Conservation (phyloP, 192 early-diverging fungal species). For the Podila verticillata region DNA sequence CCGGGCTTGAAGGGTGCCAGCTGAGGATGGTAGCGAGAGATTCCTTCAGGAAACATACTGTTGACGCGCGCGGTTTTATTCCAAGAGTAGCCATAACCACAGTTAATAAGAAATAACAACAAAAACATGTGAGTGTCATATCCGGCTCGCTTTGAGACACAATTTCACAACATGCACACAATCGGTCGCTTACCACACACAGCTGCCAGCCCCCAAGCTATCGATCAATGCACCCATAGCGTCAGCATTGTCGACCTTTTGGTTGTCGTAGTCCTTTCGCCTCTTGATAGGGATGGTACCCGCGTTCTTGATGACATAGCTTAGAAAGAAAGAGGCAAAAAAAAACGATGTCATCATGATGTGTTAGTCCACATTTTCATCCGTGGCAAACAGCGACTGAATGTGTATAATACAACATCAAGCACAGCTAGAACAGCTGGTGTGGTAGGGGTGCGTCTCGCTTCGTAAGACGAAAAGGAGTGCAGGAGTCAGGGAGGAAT, state of each 20-base stretch:
- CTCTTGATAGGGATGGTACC: slow-evolving; percentile 53
- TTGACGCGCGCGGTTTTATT: neutral
- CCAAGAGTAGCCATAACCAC: neutral
- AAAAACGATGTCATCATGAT: neutral
- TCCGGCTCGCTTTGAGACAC: no score
- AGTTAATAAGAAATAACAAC: neutral
- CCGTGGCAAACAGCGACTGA: neutral
- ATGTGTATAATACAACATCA: neutral
- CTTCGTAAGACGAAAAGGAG: neutral
- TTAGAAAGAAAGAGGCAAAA: neutral
- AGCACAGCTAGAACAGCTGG: neutral
- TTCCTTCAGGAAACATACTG: slow-evolving; percentile 54
- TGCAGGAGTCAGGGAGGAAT: neutral
- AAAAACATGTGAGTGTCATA: slow-evolving; percentile 1
- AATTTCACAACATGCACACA: no score
- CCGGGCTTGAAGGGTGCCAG: slow-evolving; percentile 52
- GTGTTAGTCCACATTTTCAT: neutral
- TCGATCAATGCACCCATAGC: slow-evolving; percentile 32
- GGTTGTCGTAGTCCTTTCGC: slow-evolving; percentile 43
- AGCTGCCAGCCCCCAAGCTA: slow-evolving; percentile 25
- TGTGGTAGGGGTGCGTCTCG: neutral
- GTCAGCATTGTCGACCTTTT: slow-evolving; percentile 27
- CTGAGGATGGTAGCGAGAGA: slow-evolving; percentile 47
- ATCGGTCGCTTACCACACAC: slow-evolving; percentile 31
- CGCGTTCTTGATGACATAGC: slow-evolving; percentile 45